Percentiles rank a stretch among this genome's conserved stretches.
Evolutionary conservation across 495 filamentous ascomycete species (phyloP).

Genomic region (Neurospora sublineolata): DNA sequence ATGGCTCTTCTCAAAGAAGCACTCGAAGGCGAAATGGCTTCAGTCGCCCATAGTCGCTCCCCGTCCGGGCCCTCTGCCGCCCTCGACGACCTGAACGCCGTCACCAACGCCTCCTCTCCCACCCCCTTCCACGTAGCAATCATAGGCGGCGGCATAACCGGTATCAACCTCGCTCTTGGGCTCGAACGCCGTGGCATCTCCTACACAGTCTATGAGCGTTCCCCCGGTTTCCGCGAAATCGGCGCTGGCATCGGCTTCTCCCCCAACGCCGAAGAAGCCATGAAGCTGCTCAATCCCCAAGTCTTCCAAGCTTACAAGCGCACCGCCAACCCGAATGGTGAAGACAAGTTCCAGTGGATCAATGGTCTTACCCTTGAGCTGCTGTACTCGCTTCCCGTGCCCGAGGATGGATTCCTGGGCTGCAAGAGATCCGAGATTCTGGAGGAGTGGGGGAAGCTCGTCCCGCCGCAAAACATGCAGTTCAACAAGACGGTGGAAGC

Average conservation of each 20-base stretch:
- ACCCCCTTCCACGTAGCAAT: conserved; percentile 37
- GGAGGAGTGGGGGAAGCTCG: conserved; percentile 27
- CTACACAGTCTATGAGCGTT: conserved; percentile 47
- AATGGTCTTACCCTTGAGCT: conserved; percentile 25
- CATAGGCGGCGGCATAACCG: conserved; percentile 50
- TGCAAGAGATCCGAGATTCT: conserved; percentile 30
- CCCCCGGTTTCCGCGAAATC: conserved; percentile 40
- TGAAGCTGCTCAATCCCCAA: conserved; percentile 36
- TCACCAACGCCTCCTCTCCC: background rate
- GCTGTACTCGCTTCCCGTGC: conserved; percentile 24
- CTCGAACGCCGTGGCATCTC: conserved; percentile 39
- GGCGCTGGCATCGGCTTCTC: conserved; percentile 50
- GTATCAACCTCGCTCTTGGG: conserved; percentile 43
- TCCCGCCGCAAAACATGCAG: conserved; percentile 12
- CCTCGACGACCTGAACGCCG: no score
- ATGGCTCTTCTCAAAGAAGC: no score
- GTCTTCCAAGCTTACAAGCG: conserved; percentile 23
- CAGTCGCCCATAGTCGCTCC: background rate
- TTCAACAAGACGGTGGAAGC: conserved; percentile 23
- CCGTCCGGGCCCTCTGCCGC: conserved; percentile 15
- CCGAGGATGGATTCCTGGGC: conserved; percentile 31
- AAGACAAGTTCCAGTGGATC: conserved; percentile 35
- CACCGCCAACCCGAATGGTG: conserved; percentile 25
- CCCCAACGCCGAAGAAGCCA: conserved; percentile 46
- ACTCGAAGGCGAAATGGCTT: conserved; percentile 4